phyloP scores from a whole-genome alignment of 495 filamentous ascomycete genomes.

The Barbatosphaeria neglecta region DNA sequence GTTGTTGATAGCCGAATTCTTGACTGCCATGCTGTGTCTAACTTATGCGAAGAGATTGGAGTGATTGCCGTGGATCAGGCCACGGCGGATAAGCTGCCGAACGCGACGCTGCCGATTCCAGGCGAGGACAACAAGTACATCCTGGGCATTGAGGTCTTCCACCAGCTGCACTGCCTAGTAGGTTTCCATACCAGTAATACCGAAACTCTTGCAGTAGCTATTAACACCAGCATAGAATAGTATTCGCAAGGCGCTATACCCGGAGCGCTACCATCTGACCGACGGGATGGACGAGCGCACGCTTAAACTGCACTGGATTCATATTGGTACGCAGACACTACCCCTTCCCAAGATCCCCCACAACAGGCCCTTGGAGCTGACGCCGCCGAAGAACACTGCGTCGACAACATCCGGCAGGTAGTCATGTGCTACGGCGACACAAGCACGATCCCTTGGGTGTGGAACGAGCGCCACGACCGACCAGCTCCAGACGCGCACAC shows the following conservation, averaged over 20 bases:
- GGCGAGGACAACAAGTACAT: constrained; percentile 3
- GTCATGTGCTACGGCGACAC: constrained; percentile 20
- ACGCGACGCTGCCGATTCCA: constrained; percentile 1
- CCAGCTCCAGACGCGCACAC: constrained; percentile 2
- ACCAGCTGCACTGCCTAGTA: constrained; percentile 11
- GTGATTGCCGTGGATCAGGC: constrained; percentile 1
- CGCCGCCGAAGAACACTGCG: constrained; percentile 19
- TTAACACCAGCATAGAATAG: neutral
- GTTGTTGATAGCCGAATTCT: neutral
- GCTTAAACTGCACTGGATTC: constrained; percentile 2
- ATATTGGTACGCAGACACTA: neutral
- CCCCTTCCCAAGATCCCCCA: neutral
- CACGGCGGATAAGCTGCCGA: neutral
- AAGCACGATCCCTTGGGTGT: constrained; percentile 6
- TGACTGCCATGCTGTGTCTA: neutral
- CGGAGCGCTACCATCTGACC: constrained; percentile 1
- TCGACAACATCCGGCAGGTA: constrained; percentile 22
- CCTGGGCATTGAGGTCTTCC: constrained; percentile 3
- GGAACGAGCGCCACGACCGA: neutral
- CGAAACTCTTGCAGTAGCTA: neutral
- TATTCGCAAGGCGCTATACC: constrained; percentile 1
- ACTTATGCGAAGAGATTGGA: neutral
- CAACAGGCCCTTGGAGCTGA: too few species aligned
- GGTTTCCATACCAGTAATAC: neutral
- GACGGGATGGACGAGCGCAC: neutral